These are phyloP conservation scores for Microdochium trichocladiopsis DNA, from an alignment of 2,329 filamentous ascomycete genomes.

Conservation along the genomic window DNA sequence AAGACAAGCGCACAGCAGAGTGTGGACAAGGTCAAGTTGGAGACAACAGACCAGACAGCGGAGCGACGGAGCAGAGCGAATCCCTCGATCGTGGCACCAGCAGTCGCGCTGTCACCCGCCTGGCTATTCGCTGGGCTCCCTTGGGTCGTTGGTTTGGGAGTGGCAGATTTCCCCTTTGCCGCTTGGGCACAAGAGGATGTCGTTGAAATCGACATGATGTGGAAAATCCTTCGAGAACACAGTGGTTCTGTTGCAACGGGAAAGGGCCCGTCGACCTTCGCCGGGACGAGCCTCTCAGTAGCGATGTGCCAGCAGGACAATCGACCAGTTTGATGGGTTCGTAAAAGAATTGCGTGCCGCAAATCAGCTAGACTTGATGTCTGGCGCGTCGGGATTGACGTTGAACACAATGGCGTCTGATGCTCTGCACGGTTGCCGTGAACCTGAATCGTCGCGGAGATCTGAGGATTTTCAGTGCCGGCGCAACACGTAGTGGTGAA, in stretches of 20 bases:
- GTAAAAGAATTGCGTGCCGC: not conserved
- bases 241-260: not conserved
- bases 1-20: too few species aligned
- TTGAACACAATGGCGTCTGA: too few species aligned
- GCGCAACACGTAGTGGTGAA: too few species aligned
- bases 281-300: not conserved
- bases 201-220: slow-evolving; percentile 45
- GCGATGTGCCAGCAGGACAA: not conserved
- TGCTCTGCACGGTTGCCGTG: too few species aligned
- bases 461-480: too few species aligned
- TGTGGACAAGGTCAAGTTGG: not conserved
- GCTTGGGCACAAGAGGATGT: slow-evolving; percentile 93
- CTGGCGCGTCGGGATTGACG: not conserved
- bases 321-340: not conserved
- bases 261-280: not conserved
- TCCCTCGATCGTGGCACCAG: slow-evolving; percentile 9
- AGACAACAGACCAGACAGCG: not conserved
- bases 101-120: slow-evolving; percentile 22
- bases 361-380: not conserved
- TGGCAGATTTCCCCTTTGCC: slow-evolving; percentile 67
- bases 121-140: slow-evolving; percentile 18
- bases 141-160: slow-evolving; percentile 19
- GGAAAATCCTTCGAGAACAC: not conserved
- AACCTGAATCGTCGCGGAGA: too few species aligned
- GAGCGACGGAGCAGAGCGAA: too few species aligned